phyloP scores from a whole-genome alignment of 192 early-diverging fungal genomes.

The Podila epigama region DNA sequence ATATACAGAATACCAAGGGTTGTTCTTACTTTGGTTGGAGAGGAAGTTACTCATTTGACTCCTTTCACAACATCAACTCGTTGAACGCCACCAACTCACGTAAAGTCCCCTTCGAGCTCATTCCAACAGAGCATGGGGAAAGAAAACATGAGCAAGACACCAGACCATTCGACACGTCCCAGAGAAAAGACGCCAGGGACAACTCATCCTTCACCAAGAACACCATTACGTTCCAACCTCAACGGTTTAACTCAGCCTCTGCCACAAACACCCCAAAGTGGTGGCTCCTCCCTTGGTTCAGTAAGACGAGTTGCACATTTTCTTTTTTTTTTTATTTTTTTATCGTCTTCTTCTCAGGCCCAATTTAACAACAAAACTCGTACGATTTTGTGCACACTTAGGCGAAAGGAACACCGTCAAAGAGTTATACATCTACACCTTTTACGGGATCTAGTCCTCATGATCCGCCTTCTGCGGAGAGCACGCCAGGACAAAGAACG shows the following conservation, averaged over 20 bases:
- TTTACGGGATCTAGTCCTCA: background rate
- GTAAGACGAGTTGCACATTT: too few species aligned
- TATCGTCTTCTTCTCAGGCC: too few species aligned
- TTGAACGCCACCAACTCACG: background rate
- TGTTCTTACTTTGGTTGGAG: too few species aligned
- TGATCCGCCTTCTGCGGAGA: background rate
- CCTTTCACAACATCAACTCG: too few species aligned
- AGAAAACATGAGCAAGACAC: background rate
- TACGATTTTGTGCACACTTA: background rate
- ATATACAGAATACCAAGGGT: too few species aligned
- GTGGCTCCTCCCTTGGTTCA: too few species aligned
- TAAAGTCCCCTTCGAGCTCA: background rate
- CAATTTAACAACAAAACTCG: background rate
- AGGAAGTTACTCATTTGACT: too few species aligned
- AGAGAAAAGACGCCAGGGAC: background rate
- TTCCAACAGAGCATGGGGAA: background rate
- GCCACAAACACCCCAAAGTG: background rate
- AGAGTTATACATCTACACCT: background rate
- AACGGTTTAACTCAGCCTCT: background rate
- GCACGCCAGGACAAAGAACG: slow-evolving; percentile 27
- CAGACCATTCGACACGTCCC: background rate
- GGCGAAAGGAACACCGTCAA: background rate
- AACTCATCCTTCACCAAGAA: background rate
- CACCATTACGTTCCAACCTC: background rate
- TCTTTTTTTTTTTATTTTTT: too few species aligned